These are phyloP conservation scores for Cutaneotrichosporon curvatum DNA, from an alignment of 1,284 basidiomycete genomes.

Conservation along the genomic window DNA sequence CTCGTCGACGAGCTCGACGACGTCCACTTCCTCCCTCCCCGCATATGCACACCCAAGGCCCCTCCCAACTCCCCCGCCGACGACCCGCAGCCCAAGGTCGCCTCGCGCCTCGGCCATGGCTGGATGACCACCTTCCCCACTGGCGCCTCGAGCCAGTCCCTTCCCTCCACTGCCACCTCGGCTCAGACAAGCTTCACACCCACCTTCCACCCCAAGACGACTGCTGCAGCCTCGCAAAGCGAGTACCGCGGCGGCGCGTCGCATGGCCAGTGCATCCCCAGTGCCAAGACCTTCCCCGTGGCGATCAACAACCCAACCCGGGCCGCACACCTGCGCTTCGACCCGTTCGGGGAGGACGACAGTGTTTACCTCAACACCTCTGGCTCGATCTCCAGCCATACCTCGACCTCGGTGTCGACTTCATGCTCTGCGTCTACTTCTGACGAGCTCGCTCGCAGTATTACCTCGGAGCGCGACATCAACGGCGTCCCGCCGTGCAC, in stretches of 20 bases:
- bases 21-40: not conserved
- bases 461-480: not conserved
- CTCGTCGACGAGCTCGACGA: constrained; percentile 1
- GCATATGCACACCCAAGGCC: not conserved
- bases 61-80: no score
- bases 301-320: no score
- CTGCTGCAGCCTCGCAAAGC: not conserved
- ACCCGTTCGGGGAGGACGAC: constrained; percentile 1
- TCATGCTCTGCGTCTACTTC: no score
- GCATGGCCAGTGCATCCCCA: no score
- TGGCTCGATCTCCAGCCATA: no score
- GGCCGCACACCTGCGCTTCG: no score
- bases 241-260: no score
- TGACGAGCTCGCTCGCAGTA: not conserved
- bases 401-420: no score
- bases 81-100: no score
- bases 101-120: constrained; percentile 5
- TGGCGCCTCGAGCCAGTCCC: not conserved
- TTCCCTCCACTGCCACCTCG: not conserved
- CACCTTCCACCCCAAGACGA: not conserved
- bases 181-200: not conserved
- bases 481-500: not conserved
- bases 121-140: constrained; percentile 8
- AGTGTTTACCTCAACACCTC: not conserved
- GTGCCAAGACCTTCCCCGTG: no score